These are phyloP conservation scores for Bolboschoenoplectus hybrid DNA, from an alignment of 202 grass and related monocot species.

Conservation along the genomic window DNA sequence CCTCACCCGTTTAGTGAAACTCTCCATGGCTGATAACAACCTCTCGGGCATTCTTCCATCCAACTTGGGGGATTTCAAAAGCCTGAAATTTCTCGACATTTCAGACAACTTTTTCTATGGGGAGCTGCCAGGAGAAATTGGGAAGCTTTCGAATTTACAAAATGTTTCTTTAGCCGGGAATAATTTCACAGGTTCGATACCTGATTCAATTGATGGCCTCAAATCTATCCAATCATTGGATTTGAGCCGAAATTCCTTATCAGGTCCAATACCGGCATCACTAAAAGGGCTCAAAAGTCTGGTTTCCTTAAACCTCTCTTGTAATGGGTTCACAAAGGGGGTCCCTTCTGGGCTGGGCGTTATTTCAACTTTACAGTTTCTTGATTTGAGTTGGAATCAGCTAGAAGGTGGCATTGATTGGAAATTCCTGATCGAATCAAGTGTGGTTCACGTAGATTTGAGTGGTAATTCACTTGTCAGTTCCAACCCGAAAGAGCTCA, in stretches of 20 bases:
- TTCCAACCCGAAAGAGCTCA: conserved; percentile 77
- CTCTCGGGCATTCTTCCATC: conserved; percentile 67
- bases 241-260: conserved; percentile 73
- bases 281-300: conserved; percentile 72
- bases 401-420: conserved; percentile 84
- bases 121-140: conserved; percentile 58
- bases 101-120: conserved; percentile 76
- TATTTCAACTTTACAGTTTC: conserved; percentile 63
- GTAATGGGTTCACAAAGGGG: conserved; percentile 78
- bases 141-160: conserved; percentile 72
- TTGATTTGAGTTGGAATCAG: conserved; percentile 94
- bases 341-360: conserved; percentile 69
- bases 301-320: conserved; percentile 71
- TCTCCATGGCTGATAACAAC: conserved; percentile 88
- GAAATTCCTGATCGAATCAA: conserved; percentile 92
- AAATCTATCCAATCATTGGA: conserved; percentile 78
- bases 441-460: conserved; percentile 81
- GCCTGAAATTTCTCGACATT: conserved; percentile 82
- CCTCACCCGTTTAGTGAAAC: conserved; percentile 79
- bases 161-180: conserved; percentile 83
- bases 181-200: conserved; percentile 79
- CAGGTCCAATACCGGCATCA: conserved; percentile 54
- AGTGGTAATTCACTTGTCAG: conserved; percentile 80
- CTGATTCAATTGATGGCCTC: conserved; percentile 66
- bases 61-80: conserved; percentile 61